These are phyloP conservation scores for Stemphylium lycopersici DNA, from an alignment of 2,329 filamentous ascomycete species.

Conservation along the genomic window DNA sequence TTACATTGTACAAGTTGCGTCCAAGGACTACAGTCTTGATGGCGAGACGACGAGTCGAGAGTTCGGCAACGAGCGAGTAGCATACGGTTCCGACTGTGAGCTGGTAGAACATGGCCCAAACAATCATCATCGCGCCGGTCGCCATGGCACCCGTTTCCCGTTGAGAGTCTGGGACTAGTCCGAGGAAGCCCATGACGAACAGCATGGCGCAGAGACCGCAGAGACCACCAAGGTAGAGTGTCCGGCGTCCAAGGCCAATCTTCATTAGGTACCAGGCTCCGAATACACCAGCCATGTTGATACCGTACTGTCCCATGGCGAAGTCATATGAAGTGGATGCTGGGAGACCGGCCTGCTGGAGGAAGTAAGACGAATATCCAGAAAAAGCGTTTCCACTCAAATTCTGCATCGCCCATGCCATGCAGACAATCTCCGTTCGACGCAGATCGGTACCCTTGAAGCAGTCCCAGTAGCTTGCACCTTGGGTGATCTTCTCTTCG, in stretches of 20 bases:
- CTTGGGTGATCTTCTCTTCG: conserved; percentile 75
- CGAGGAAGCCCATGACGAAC: conserved; percentile 82
- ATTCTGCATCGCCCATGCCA: conserved; percentile 58
- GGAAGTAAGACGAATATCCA: conserved; percentile 58
- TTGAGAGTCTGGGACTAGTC: conserved; percentile 69
- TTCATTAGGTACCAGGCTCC: conserved; percentile 83
- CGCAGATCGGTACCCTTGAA: conserved; percentile 80
- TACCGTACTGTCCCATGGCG: conserved; percentile 64
- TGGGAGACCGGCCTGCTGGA: conserved; percentile 55
- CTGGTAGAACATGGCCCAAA: conserved; percentile 69
- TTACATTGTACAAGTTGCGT: conserved; percentile 77
- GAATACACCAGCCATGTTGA: conserved; percentile 80
- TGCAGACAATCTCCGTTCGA: conserved; percentile 74
- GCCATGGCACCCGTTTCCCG: conserved; percentile 69
- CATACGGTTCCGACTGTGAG: conserved; percentile 86
- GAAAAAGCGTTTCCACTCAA: conserved; percentile 55
- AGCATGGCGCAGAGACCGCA: conserved; percentile 74
- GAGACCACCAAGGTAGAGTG: conserved; percentile 77
- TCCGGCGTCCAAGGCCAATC: conserved; percentile 73
- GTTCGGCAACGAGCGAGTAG: conserved; percentile 85
- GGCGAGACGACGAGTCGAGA: conserved; percentile 81
- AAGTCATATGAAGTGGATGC: conserved; percentile 53
- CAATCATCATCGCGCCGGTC: conserved; percentile 79
- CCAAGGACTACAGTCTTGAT: conserved; percentile 92
- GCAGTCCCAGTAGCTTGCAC: conserved; percentile 79